phyloP scores from a whole-genome alignment of 2,329 filamentous ascomycete species.

The Lomentospora prolificans region DNA sequence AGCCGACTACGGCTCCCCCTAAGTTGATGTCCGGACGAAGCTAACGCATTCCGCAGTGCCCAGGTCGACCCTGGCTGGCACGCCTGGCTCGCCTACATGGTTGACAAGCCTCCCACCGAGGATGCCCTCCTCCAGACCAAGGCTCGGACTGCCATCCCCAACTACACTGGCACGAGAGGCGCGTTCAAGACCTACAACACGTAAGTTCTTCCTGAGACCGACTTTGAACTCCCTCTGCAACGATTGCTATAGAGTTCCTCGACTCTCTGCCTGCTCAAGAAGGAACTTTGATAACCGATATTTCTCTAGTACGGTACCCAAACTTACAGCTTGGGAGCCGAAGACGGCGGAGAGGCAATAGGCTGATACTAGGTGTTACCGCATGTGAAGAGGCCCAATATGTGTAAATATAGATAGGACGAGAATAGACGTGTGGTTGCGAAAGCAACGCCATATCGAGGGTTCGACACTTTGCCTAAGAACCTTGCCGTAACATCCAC shows the following conservation, averaged over 20 bases:
- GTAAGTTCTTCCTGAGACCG: conserved; percentile 57
- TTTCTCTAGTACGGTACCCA: conserved; percentile 37
- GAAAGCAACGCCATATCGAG: not conserved
- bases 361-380: not conserved
- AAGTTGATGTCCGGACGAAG: no score
- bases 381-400: not conserved
- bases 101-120: conserved; percentile 73
- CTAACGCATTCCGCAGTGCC: conserved; percentile 21
- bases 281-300: not conserved
- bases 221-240: no score
- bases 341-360: conserved; percentile 17
- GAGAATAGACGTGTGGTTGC: not conserved
- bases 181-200: conserved; percentile 94
- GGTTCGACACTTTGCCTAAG: not conserved
- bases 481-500: not conserved
- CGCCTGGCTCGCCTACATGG: conserved; percentile 90
- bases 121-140: conserved; percentile 63
- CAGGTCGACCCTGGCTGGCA: conserved; percentile 97
- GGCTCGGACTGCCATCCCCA: conserved; percentile 57
- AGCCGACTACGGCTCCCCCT: not conserved
- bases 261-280: not conserved
- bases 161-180: conserved; percentile 63
- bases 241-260: not conserved
- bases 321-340: conserved; percentile 44
- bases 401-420: not conserved